phyloP scores from a whole-genome alignment of 2,329 filamentous ascomycete species.

The Thielaviopsis populi region DNA sequence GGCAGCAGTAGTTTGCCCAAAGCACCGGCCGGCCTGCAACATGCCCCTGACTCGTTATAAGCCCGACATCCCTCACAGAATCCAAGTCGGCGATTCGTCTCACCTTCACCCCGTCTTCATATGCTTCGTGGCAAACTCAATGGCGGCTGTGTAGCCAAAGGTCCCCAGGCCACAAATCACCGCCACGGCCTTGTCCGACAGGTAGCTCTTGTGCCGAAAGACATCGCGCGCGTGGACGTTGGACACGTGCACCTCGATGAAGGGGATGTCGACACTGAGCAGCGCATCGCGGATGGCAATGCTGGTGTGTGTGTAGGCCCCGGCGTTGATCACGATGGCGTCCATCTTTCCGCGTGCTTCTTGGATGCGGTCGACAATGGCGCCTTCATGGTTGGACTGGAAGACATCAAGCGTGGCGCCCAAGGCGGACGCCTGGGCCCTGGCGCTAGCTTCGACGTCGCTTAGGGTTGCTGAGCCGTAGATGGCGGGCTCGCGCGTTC shows the following conservation, averaged over 20 bases:
- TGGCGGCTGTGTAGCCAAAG: constrained; percentile 45
- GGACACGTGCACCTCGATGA: constrained; percentile 62
- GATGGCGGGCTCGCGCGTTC: constrained; percentile 56
- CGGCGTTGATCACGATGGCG: constrained; percentile 61
- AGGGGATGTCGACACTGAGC: constrained; percentile 52
- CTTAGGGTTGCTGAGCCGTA: constrained; percentile 56
- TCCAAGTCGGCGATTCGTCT: constrained; percentile 16
- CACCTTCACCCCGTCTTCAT: constrained; percentile 27
- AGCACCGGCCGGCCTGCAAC: too few relatives aligned
- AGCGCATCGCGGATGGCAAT: constrained; percentile 64
- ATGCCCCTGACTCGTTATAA: constrained; percentile 6
- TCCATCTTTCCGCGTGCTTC: constrained; percentile 42
- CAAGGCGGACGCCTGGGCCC: constrained; percentile 34
- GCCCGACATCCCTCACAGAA: neutral
- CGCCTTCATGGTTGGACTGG: constrained; percentile 68
- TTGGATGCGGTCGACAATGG: constrained; percentile 59
- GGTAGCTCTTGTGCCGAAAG: constrained; percentile 54
- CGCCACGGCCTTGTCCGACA: constrained; percentile 60
- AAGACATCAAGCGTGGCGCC: constrained; percentile 40
- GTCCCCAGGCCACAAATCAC: constrained; percentile 56
- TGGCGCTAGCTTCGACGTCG: constrained; percentile 40
- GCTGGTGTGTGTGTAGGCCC: constrained; percentile 60
- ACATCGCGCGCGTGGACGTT: constrained; percentile 59
- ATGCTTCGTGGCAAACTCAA: constrained; percentile 37
- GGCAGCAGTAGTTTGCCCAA: neutral